Base-by-base conservation (phyloP, 768 basidiomycete genomes). In the Boletus sp. region DNA sequence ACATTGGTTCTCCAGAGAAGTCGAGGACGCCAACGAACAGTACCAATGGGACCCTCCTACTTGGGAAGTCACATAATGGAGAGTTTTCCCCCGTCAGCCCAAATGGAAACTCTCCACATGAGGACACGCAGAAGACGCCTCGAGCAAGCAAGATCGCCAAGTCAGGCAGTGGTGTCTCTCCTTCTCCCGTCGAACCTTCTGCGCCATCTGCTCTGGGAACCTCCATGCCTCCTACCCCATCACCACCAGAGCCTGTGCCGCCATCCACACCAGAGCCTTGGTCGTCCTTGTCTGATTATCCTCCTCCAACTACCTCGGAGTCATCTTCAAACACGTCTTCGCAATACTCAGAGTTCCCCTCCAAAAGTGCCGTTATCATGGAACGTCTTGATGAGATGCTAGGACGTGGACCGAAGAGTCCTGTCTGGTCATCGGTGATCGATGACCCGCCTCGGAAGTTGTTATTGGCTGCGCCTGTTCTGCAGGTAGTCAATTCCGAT, bases 401-500 rank as follows among this genome's bases (percentile, higher is more conserved):
- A n/a, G 76, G 80, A 30, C 79, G 82, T 47, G 83, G 83, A 27
- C 77, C 81, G 14, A 83, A 76, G 63, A 80, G 79, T 67, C 74
- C 79, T 1, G 72, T 83, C 62, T 82, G 81, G 79, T 75, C 87
- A 6, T 79, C 81, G 42, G 79, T 79, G 29, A 76, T 95, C 47
- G 93, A 96, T 59, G 84, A 90, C 57, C 90, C 93, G 15, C 91
- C 93, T 7, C 83, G 97, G 40, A 93, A 88, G 68, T 74, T 98
- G 38, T 74, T 97, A 15, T 75, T 95, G 39, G 87, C 89, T 2
- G 88, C 89, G 3, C 88, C 93, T 2, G 90, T 96, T 7, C 76
- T 96, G 6, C 97, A 99, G 72, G 93, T 98, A 14, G 93, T 93
- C 61, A 93, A 97, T 71, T 79, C 85, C 39, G 88, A 96, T 70